phyloP scores from a whole-genome alignment of 306 rosid genomes.

The Vachellia collinsii region DNA sequence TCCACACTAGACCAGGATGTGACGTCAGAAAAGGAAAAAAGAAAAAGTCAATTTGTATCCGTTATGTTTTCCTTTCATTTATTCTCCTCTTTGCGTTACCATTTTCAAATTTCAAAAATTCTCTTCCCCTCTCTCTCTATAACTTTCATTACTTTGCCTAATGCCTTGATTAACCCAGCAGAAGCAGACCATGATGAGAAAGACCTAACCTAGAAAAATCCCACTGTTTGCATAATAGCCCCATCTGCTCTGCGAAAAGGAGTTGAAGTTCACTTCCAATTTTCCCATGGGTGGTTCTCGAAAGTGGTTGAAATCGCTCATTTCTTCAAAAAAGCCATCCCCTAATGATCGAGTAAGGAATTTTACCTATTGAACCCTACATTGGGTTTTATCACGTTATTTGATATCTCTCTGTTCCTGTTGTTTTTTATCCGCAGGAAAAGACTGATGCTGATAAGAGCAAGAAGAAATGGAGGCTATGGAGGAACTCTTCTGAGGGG shows the following conservation, averaged over 20 bases:
- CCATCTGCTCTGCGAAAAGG: not conserved
- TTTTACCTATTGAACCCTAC: not conserved
- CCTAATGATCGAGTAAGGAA: slow-evolving; percentile 50
- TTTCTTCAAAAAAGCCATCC: slow-evolving; percentile 55
- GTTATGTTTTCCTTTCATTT: slow-evolving; percentile 30
- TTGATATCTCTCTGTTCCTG: not conserved
- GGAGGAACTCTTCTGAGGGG: slow-evolving; percentile 72
- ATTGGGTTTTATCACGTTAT: not conserved
- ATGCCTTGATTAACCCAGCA: slow-evolving; percentile 29
- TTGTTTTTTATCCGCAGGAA: slow-evolving; percentile 27
- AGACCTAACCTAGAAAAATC: not conserved
- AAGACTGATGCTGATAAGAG: slow-evolving; percentile 48
- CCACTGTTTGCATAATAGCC: not conserved
- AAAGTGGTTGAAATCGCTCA: slow-evolving; percentile 80
- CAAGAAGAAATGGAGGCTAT: slow-evolving; percentile 89
- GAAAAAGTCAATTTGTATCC: slow-evolving; percentile 33
- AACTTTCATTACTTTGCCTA: slow-evolving; percentile 1
- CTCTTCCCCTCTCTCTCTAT: not conserved
- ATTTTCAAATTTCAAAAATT: slow-evolving; percentile 64
- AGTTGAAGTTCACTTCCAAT: no score
- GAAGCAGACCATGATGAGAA: not conserved
- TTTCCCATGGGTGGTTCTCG: slow-evolving; percentile 77
- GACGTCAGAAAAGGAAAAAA: not conserved
- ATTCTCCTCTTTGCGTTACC: not conserved
- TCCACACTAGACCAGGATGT: slow-evolving; percentile 12